Evolutionary conservation across 2,329 filamentous ascomycete genomes (phyloP).

Genomic region (Chrysoporthe austroafricana): DNA sequence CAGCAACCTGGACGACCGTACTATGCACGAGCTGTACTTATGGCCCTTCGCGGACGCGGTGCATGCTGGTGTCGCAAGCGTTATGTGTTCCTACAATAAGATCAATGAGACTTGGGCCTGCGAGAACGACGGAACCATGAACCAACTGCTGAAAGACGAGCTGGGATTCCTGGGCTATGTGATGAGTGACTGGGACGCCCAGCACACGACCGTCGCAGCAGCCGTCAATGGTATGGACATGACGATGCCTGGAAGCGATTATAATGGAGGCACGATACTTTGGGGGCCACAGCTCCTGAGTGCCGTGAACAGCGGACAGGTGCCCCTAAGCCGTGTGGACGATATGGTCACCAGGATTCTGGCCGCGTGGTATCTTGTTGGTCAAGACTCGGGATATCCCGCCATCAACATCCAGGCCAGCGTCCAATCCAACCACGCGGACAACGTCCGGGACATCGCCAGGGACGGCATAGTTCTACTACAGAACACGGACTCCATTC

Average conservation of each 20-base stretch:
- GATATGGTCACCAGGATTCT: slow-evolving; percentile 70
- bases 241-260: slow-evolving; percentile 76
- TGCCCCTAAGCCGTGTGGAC: slow-evolving; percentile 64
- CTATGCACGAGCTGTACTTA: slow-evolving; percentile 69
- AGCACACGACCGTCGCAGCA: slow-evolving; percentile 70
- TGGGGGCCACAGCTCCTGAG: slow-evolving; percentile 59
- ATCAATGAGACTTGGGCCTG: slow-evolving; percentile 72
- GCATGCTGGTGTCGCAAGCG: slow-evolving; percentile 63
- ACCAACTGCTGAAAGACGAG: slow-evolving; percentile 68
- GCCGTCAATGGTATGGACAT: slow-evolving; percentile 76
- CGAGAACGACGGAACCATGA: slow-evolving; percentile 63
- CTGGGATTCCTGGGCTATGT: slow-evolving; percentile 72
- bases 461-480: slow-evolving; percentile 67
- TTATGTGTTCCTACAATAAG: slow-evolving; percentile 78
- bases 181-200: slow-evolving; percentile 73
- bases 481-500: slow-evolving; percentile 61
- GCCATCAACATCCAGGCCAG: slow-evolving; percentile 56
- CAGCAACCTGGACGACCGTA: slow-evolving; percentile 65
- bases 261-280: slow-evolving; percentile 54
- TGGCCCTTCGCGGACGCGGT: slow-evolving; percentile 74
- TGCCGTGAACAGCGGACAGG: slow-evolving; percentile 60
- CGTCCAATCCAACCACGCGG: slow-evolving; percentile 63
- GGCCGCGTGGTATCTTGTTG: slow-evolving; percentile 62
- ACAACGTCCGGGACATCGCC: slow-evolving; percentile 61
- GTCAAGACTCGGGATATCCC: slow-evolving; percentile 57